Evolutionary conservation across 306 rosid genomes (phyloP).

Genomic region (Lathyrus sativus): DNA sequence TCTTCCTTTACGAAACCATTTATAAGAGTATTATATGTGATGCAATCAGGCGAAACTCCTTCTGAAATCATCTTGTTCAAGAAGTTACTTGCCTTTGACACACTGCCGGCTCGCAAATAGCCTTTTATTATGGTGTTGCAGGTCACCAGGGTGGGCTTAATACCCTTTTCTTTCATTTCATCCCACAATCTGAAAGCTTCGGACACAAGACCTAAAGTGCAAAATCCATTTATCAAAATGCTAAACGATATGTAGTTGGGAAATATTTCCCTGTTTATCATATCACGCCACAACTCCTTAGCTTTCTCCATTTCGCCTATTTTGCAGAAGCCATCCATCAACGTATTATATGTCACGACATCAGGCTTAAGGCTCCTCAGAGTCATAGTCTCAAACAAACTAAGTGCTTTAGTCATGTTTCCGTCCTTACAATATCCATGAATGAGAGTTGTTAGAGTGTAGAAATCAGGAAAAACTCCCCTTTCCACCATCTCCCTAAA

Average conservation of each 20-base stretch:
- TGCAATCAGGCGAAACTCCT: conserved; percentile 70
- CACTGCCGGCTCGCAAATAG: conserved; percentile 62
- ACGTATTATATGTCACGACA: conserved; percentile 73
- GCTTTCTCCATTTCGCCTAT: conserved; percentile 78
- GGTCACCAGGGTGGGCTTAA: conserved; percentile 65
- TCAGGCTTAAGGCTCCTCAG: conserved; percentile 74
- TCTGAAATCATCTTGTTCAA: conserved; percentile 63
- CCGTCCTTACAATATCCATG: conserved; percentile 79
- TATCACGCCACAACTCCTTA: conserved; percentile 73
- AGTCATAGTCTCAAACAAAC: conserved; percentile 62
- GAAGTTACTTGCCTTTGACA: conserved; percentile 61
- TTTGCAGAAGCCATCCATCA: conserved; percentile 91
- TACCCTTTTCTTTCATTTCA: conserved; percentile 77
- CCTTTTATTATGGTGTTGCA: conserved; percentile 85
- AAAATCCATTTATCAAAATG: conserved; percentile 78
- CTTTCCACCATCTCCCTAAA: conserved; percentile 83
- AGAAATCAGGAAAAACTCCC: conserved; percentile 86
- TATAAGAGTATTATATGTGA: conserved; percentile 82
- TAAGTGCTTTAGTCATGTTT: conserved; percentile 66
- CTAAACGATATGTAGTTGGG: conserved; percentile 73
- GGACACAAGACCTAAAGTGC: conserved; percentile 61
- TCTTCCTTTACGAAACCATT: conserved; percentile 76
- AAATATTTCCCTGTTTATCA: conserved; percentile 54
- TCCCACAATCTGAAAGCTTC: conserved; percentile 79
- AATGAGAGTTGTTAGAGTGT: conserved; percentile 82